Conservation (phyloP, 2,329 filamentous ascomycete species). For the Stromatinia cepivora region DNA sequence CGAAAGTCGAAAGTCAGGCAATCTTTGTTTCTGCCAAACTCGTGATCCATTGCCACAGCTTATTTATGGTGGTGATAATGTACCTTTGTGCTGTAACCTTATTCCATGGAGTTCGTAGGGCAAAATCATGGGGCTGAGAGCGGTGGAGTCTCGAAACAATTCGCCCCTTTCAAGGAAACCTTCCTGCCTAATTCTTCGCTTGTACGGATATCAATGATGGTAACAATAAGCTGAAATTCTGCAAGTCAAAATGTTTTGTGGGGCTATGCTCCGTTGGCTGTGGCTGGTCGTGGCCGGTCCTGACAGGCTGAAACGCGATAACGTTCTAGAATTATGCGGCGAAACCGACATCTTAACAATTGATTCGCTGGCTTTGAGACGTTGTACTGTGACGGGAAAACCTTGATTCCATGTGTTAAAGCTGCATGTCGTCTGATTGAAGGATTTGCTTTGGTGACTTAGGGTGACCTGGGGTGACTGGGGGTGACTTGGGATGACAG, state of each 20-base stretch:
- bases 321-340: background rate
- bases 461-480: too few species aligned
- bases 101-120: slow-evolving; percentile 17
- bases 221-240: slow-evolving; percentile 1
- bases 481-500: background rate
- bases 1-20: background rate
- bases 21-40: background rate
- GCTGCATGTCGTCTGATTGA: background rate
- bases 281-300: background rate
- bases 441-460: background rate
- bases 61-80: slow-evolving; percentile 7
- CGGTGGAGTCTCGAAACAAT: slow-evolving; percentile 23
- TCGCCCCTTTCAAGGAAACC: slow-evolving; percentile 15
- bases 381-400: background rate
- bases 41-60: background rate
- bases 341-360: background rate
- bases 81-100: background rate
- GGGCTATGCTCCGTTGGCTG: background rate
- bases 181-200: background rate
- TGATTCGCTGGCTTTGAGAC: background rate
- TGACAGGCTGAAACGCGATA: slow-evolving; percentile 15
- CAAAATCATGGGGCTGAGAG: slow-evolving; percentile 24
- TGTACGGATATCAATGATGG: background rate
- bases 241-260: background rate
- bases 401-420: background rate